Evolutionary conservation across 371 early-diverging fungal species (phyloP).

Genomic region (Mortierella sp.): DNA sequence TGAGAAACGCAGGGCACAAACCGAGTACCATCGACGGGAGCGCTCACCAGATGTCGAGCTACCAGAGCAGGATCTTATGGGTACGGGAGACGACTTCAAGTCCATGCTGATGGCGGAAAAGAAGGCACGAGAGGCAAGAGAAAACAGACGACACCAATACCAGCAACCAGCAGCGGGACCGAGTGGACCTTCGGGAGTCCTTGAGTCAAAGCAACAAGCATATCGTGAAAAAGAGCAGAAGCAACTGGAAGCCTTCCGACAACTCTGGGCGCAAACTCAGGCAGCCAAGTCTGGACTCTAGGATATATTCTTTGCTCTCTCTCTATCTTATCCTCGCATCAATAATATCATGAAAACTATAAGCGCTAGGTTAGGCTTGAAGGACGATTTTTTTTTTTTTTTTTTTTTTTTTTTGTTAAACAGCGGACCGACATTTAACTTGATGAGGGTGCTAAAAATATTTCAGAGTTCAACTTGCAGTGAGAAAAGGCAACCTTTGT

Average conservation of each 20-base stretch:
- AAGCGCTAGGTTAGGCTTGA: too few species aligned
- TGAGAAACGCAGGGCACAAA: constrained; percentile 71
- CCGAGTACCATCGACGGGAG: constrained; percentile 75
- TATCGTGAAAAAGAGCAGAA: constrained; percentile 56
- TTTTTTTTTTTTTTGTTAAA: too few species aligned
- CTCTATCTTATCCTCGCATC: too few species aligned
- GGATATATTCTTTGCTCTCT: too few species aligned
- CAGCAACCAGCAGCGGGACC: not conserved
- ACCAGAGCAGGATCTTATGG: constrained; percentile 79
- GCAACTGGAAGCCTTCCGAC: constrained; percentile 54
- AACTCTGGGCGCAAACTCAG: constrained; percentile 53
- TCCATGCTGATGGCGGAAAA: constrained; percentile 62
- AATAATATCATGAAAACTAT: too few species aligned
- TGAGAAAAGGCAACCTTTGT: too few species aligned
- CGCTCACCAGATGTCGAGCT: constrained; percentile 79
- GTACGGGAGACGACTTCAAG: constrained; percentile 64
- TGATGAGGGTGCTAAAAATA: too few species aligned
- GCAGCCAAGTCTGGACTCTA: constrained; percentile 33
- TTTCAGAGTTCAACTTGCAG: too few species aligned
- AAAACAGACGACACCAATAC: constrained; percentile 51
- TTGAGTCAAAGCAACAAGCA: constrained; percentile 48
- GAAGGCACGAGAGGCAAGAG: constrained; percentile 59
- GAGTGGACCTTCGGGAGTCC: constrained; percentile 9
- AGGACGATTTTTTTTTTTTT: too few species aligned
- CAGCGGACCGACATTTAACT: too few species aligned